Conservation (phyloP, 495 filamentous ascomycete species). For the Xylaria sp. region DNA sequence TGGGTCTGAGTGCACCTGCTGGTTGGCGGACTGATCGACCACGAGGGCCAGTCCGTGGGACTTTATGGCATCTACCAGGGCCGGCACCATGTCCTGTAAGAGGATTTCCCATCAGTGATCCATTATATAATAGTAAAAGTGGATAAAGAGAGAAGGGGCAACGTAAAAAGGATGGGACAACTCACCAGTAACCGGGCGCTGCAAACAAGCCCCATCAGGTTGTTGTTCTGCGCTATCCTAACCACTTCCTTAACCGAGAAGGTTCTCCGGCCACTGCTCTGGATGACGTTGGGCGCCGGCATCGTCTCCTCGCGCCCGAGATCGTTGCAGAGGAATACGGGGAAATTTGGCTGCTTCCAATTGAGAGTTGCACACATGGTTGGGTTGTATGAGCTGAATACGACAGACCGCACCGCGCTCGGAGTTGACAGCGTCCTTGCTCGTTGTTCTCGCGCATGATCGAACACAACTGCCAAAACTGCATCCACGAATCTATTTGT, state of each 20-base stretch:
- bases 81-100: conserved; percentile 84
- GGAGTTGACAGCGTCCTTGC: conserved; percentile 60
- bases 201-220: conserved; percentile 97
- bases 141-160: background rate
- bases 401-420: conserved; percentile 78
- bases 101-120: conserved; percentile 26
- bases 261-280: conserved; percentile 71
- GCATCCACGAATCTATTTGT: conserved; percentile 86
- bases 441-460: conserved; percentile 81
- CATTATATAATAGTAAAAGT: conserved; percentile 12
- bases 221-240: conserved; percentile 90
- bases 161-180: conserved; percentile 26
- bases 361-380: conserved; percentile 91
- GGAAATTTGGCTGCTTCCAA: conserved; percentile 99
- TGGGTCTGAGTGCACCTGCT: conserved; percentile 44
- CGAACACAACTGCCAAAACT: conserved; percentile 84
- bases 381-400: conserved; percentile 90
- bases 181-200: conserved; percentile 82
- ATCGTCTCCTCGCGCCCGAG: conserved; percentile 65
- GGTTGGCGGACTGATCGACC: conserved; percentile 74
- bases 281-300: conserved; percentile 49
- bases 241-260: conserved; percentile 95
- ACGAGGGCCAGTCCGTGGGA: conserved; percentile 91
- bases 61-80: conserved; percentile 91
- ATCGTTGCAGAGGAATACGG: conserved; percentile 93